Base-by-base conservation (phyloP, 768 basidiomycete species). In the button mushroom (Agaricus bisporus) region DNA sequence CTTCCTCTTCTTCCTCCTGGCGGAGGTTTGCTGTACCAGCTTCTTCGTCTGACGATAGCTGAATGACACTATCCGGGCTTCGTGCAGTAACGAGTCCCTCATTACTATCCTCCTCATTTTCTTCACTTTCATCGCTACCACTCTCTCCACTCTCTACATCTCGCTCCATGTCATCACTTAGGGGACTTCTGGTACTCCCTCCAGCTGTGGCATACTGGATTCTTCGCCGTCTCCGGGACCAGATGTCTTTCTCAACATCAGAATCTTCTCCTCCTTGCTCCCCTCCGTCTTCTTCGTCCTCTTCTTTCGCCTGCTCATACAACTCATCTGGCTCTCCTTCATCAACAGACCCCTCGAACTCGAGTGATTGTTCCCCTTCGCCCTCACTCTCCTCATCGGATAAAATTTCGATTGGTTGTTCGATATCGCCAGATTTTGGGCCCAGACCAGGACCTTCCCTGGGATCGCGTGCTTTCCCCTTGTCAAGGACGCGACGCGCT, bases 391-490 rank as follows among this genome's bases (percentile, higher is more conserved):
- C 68, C n/a, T 65, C 66, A 9, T 64, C 67, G 3, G 66, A 69
- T 12, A 63, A 43, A 26, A 79, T 71, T 56, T 78, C 75, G 48
- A 82, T 81, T 12, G 79, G 80, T 48, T 76, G 68, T 39, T 68
- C 57, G 32, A 64, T 62, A 32, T 65, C 68, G 41, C 67, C 66
- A 48, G 56, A 61, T 15, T 66, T 72, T 39, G 62, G 65, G 20
- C 71, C 68, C 32, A 80, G 68, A 4, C 81, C 80, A 41, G 81
- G 77, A 5, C 81, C 83, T 59, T 84, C 81, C 44, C 79, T 69
- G 8, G 79, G 78, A 61, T 83, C 83, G 47, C 83, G 75, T 48
- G 73, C 78, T 62, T 85, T 86, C 28, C 83, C 85, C 62, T 80
- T 80, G 18, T 65, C 67, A 29, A 63, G 51, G 18, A 60, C 66